A percentile compares a stretch with the other conserved stretches of the same genome.
These are phyloP conservation scores for Eucalyptus marginata DNA, from an alignment of 345 rosid species.

Conservation along the genomic window DNA sequence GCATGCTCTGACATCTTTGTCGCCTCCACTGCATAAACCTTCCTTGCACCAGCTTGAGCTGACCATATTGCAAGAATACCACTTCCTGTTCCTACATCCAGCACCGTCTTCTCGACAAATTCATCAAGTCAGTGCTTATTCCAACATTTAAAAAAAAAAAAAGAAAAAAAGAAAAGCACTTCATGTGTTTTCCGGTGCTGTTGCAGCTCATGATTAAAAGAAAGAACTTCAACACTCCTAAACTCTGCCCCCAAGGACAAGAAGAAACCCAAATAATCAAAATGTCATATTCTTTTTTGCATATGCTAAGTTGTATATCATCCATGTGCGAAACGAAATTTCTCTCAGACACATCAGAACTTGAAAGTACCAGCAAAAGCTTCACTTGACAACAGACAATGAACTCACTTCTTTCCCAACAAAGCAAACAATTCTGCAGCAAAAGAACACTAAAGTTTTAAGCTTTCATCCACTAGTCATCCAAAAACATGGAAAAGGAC, in stretches of 20 bases:
- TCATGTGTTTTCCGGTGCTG: neutral
- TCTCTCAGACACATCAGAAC: neutral
- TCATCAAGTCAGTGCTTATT: conserved; percentile 1
- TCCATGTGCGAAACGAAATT: neutral
- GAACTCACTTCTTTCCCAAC: neutral
- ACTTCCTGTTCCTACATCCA: conserved; percentile 98
- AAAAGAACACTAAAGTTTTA: neutral
- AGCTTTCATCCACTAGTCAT: neutral
- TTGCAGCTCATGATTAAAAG: neutral
- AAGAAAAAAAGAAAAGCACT: neutral
- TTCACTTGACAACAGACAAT: neutral
- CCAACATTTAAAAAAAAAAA: neutral
- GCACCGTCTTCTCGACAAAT: conserved; percentile 44
- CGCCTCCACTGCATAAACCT: conserved; percentile 96
- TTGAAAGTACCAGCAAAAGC: neutral
- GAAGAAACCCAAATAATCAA: neutral
- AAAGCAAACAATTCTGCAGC: neutral
- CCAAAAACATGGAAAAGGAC: neutral
- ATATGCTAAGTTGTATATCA: neutral
- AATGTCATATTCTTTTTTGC: neutral
- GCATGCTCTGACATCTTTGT: conserved; percentile 96
- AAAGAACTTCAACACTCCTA: neutral
- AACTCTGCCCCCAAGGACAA: neutral
- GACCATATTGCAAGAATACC: conserved; percentile 99
- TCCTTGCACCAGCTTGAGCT: conserved; percentile 97